Base-by-base conservation (phyloP, 345 rosid species). In the Conringia planisiliqua region DNA sequence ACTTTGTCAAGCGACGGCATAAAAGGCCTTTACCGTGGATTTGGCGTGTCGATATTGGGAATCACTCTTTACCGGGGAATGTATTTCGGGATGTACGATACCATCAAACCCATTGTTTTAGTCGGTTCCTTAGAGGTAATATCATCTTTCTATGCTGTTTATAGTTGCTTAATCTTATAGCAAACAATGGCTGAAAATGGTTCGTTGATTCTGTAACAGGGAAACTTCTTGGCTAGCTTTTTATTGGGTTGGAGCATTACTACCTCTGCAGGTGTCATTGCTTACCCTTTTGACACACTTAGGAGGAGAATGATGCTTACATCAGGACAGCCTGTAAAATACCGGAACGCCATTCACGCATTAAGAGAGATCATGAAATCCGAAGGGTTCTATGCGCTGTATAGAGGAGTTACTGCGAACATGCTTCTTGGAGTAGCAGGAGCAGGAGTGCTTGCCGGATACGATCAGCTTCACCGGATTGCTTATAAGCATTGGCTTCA, bases 341-440 rank as follows among this genome's bases (percentile, higher is more conserved):
- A 92, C 79, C 80, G 75, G 8, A 84, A 75, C 50, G 66, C 87
- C 11, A 48, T 79, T 64, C 97, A 90, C 38, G 96, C 98, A 7
- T 71, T 84, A 29, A 70, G 9, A n/a, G 96, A 92, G 85, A 92
- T 96, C 26, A 40, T 84, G 60, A 84, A 66, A 20, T 76, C 66
- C 0, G 99, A 96, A 79, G 99, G 99, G 11, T 79, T 83, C 70
- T 63, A 66, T 58, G 90, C 91, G 5, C 79, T 96, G 10, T 96
- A 73, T 50, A 86, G 89, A 71, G 99, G 94, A 57, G 96, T 87
- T 61, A 77, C 94, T 33, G 98, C 99, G 10, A 95, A 92, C 68
- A 92, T 95, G 92, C 97, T 95, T 73, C 85, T 87, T n/a, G 97
- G 98, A 43, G 79, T 90, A 64, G 98, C 98, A 9, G 99, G 98